Conservation (phyloP, 2,329 filamentous ascomycete species). For the Pseudocercospora ulei region DNA sequence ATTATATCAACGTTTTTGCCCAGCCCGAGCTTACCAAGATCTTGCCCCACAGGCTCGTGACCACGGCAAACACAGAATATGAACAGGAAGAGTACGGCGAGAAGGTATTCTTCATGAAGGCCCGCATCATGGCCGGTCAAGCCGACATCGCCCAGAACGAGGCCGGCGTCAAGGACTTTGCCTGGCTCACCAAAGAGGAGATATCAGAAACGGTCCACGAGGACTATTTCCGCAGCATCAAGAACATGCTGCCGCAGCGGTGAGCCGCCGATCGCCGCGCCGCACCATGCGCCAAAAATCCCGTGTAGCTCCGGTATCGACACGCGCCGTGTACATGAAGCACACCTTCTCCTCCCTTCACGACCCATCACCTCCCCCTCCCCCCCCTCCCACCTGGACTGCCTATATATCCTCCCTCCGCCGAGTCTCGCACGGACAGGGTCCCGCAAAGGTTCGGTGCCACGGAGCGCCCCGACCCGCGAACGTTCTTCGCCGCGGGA, state of each 20-base stretch:
- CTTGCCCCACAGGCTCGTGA: constrained; percentile 23
- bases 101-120: constrained; percentile 95
- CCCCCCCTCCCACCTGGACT: too few species aligned
- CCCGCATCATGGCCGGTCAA: constrained; percentile 93
- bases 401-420: too few species aligned
- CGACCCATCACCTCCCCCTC: too few species aligned
- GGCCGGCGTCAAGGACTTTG: constrained; percentile 68
- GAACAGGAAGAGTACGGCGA: constrained; percentile 49
- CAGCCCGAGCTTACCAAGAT: constrained; percentile 29
- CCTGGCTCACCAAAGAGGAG: constrained; percentile 89
- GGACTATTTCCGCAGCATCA: constrained; percentile 64
- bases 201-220: constrained; percentile 54
- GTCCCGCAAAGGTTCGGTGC: too few species aligned
- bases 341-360: too few species aligned
- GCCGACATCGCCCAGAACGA: constrained; percentile 64
- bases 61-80: constrained; percentile 28
- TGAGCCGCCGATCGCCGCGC: constrained; percentile 35
- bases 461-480: too few species aligned
- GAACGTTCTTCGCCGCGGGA: too few species aligned
- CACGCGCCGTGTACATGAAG: constrained; percentile 2
- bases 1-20: constrained; percentile 54
- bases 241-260: constrained; percentile 74
- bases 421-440: too few species aligned
- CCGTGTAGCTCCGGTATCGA: not conserved
- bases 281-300: not conserved